Percentiles rank a stretch among this genome's conserved stretches.
Evolutionary conservation across 2,329 filamentous ascomycete genomes (phyloP).

Genomic region (Fusarium xyrophilum): DNA sequence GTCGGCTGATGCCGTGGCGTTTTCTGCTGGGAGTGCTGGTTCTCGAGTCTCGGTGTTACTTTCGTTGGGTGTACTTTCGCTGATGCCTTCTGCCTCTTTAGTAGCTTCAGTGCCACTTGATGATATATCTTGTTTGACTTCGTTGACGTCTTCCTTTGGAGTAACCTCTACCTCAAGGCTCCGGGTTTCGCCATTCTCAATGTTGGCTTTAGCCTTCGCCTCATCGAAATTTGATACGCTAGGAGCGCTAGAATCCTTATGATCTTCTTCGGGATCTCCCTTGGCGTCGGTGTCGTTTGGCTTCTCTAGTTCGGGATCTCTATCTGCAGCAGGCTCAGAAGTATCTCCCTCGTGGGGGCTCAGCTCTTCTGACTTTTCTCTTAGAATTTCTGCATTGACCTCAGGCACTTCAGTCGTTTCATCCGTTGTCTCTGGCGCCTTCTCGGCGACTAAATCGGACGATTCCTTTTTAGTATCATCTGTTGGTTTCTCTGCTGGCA

Average conservation of each 20-base stretch:
- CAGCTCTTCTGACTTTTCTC: constrained; percentile 2
- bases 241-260: constrained; percentile 1
- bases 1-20: constrained; percentile 12
- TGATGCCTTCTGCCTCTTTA: constrained; percentile 12
- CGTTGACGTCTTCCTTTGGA: constrained; percentile 1
- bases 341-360: neutral
- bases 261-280: neutral
- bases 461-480: neutral
- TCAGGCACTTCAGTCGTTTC: neutral
- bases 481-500: neutral
- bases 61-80: neutral
- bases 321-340: neutral
- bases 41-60: constrained; percentile 9
- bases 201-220: constrained; percentile 9
- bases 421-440: neutral
- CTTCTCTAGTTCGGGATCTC: constrained; percentile 8
- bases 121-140: neutral
- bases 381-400: neutral
- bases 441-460: neutral
- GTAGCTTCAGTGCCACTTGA: neutral
- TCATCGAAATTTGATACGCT: constrained; percentile 5
- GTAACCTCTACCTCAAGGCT: neutral
- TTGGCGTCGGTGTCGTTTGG: neutral
- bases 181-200: neutral
- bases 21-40: neutral